Conservation (phyloP, 2,329 filamentous ascomycete genomes). For the Paraphaeosphaeria sporulosa region DNA sequence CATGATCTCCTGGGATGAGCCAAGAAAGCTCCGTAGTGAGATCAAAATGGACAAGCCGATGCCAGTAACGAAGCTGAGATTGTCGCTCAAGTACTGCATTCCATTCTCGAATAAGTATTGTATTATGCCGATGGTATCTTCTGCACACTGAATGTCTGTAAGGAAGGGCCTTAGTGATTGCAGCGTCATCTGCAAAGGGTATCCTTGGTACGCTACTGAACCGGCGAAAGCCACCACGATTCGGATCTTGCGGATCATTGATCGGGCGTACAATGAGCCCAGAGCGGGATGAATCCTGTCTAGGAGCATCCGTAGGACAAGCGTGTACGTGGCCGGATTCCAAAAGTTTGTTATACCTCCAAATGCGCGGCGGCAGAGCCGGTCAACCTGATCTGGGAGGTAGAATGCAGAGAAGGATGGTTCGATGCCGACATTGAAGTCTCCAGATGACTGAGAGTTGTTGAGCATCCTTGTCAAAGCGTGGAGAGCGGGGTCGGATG, state of each 20-base stretch:
- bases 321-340: conserved; percentile 77
- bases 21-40: conserved; percentile 78
- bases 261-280: conserved; percentile 85
- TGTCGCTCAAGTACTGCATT: conserved; percentile 66
- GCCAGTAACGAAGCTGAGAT: conserved; percentile 80
- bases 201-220: conserved; percentile 73
- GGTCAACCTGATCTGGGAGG: conserved; percentile 75
- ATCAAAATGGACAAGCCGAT: conserved; percentile 81
- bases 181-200: conserved; percentile 89
- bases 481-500: conserved; percentile 66
- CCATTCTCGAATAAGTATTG: conserved; percentile 82
- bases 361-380: conserved; percentile 74
- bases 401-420: conserved; percentile 84
- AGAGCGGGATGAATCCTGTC: conserved; percentile 83
- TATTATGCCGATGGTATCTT: conserved; percentile 86
- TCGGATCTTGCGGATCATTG: conserved; percentile 84
- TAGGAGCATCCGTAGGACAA: conserved; percentile 78
- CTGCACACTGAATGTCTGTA: conserved; percentile 83
- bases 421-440: conserved; percentile 80
- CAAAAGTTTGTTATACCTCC: conserved; percentile 72
- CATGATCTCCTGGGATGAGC: conserved; percentile 77
- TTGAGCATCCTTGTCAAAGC: conserved; percentile 73
- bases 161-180: conserved; percentile 81
- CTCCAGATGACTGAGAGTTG: conserved; percentile 70
- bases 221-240: conserved; percentile 83